Evolutionary conservation across 2,329 filamentous ascomycete species (phyloP), one percentile per base, ranked within the genome.

Genomic region (Thelonectria blattea): DNA sequence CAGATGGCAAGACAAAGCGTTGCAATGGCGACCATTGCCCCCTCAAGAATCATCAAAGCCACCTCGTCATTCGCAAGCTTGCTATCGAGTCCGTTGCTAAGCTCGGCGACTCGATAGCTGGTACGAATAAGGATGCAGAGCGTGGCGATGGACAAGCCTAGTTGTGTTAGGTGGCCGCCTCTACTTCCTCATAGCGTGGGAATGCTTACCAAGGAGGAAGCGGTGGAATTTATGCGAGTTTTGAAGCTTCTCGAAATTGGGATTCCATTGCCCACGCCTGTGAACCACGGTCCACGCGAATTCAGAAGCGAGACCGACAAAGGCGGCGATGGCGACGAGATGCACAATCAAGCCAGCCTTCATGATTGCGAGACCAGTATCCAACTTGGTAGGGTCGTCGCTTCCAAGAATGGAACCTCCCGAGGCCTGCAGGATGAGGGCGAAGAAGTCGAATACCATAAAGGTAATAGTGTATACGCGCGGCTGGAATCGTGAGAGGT

Each of bases 391-490:
- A 2, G n/a, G 41, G n/a, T 43, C 41, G 3, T 43, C 10, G 15
- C 17, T 20, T 2, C 41, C 41, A 4, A 43, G n/a, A 15, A 48
- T 30, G 2, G 46, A 27, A 3, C 82, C 82, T 27, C 82, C 82
- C 12, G 78, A 69, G 22, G 79, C 81, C 65, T 85, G 82, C 14
- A 85, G 68, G 49, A 80, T 71, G 10, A 84, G 77, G 0, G 79
- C 82, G 62, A 83, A 49, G 20, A 83, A 53, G 60, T 85, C 82
- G 71, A 77, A 79, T 48, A 78, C 77, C 68, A 81, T 80, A 71
- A 78, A 77, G 56, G 71, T 61, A 58, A 66, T 72, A 62, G 73
- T 69, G 55, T 70, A 69, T 9, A 69, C 60, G 2, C 54, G 52
- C 1, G 75, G 73, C 8, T 52, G 39, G 61, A 75, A 62, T n/a